A percentile compares a stretch with the other conserved stretches of the same genome.
These are phyloP conservation scores for Albophoma yamanashiensis DNA, from an alignment of 2,329 filamentous ascomycete genomes.

Conservation along the genomic window DNA sequence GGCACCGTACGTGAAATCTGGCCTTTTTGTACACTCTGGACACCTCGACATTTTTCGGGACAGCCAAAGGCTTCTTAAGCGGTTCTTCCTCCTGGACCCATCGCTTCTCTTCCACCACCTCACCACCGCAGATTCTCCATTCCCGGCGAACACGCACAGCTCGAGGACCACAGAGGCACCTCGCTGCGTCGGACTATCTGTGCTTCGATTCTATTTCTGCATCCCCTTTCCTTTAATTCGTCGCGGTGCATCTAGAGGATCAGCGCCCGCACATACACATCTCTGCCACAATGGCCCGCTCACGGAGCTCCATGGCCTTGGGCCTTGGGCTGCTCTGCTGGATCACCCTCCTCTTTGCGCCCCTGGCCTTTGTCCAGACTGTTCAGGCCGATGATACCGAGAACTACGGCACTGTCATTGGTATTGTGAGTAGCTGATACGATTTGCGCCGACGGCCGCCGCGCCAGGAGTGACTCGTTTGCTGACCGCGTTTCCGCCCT, in stretches of 20 bases:
- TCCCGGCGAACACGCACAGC: slow-evolving; percentile 17
- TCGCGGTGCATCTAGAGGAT: slow-evolving; percentile 5
- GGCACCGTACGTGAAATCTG: slow-evolving; percentile 31
- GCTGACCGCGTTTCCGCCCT: neutral
- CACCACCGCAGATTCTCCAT: slow-evolving; percentile 15
- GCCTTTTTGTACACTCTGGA: slow-evolving; percentile 36
- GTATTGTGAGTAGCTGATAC: slow-evolving; percentile 57
- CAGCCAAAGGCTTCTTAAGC: slow-evolving; percentile 22
- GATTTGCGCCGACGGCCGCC: neutral
- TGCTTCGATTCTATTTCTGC: slow-evolving; percentile 13
- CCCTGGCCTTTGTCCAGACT: slow-evolving; percentile 73
- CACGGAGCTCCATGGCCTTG: slow-evolving; percentile 60
- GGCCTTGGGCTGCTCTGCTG: slow-evolving; percentile 86
- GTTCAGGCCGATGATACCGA: slow-evolving; percentile 65
- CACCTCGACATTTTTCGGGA: slow-evolving; percentile 28
- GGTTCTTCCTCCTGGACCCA: slow-evolving; percentile 17
- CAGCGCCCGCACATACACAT: slow-evolving; percentile 10
- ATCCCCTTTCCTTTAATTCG: slow-evolving; percentile 9
- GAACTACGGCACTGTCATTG: slow-evolving; percentile 80
- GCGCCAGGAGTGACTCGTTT: neutral
- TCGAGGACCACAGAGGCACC: slow-evolving; percentile 15
- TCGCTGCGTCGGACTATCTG: slow-evolving; percentile 15
- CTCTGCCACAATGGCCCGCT: slow-evolving; percentile 37
- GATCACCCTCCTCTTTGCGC: slow-evolving; percentile 79
- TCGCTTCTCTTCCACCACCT: slow-evolving; percentile 12